phyloP scores from a whole-genome alignment of 352 stramenopile genomes.

The Phytophthora boehmeriae region DNA sequence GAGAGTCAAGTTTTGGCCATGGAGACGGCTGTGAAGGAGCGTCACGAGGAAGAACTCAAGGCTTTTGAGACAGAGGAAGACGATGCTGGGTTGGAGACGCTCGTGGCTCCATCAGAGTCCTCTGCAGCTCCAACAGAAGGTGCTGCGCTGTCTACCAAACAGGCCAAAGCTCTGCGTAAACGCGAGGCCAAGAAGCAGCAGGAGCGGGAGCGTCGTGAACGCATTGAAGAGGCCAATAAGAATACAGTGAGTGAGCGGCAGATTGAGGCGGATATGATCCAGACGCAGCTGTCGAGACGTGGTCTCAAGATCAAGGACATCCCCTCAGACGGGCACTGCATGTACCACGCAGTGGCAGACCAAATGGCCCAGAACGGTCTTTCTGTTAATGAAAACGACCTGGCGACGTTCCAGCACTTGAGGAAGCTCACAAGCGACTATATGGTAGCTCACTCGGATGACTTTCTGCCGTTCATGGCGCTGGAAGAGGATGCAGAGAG shows the following conservation, averaged over 20 bases:
- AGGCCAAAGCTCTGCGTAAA: constrained; percentile 75
- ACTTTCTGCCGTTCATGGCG: constrained; percentile 94
- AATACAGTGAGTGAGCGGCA: constrained; percentile 82
- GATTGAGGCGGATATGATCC: constrained; percentile 80
- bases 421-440: constrained; percentile 74
- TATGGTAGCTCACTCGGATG: constrained; percentile 83
- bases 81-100: neutral
- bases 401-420: constrained; percentile 70
- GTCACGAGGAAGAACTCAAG: constrained; percentile 60
- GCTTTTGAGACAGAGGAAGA: constrained; percentile 30
- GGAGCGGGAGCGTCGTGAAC: constrained; percentile 71
- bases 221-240: constrained; percentile 82
- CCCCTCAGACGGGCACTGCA: constrained; percentile 96
- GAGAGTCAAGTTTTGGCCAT: constrained; percentile 63
- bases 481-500: constrained; percentile 50
- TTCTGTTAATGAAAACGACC: constrained; percentile 15
- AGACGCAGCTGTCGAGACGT: constrained; percentile 54
- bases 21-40: constrained; percentile 59
- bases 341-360: constrained; percentile 96
- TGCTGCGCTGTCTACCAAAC: constrained; percentile 20
- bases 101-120: constrained; percentile 5
- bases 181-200: constrained; percentile 79
- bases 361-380: constrained; percentile 81
- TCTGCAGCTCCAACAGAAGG: constrained; percentile 2
- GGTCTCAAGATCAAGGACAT: constrained; percentile 92